A percentile compares a stretch with the other conserved stretches of the same genome.
Conservation (phyloP, 176 grass and related monocot species). For the sorghum (Sorghum bicolor) region DNA sequence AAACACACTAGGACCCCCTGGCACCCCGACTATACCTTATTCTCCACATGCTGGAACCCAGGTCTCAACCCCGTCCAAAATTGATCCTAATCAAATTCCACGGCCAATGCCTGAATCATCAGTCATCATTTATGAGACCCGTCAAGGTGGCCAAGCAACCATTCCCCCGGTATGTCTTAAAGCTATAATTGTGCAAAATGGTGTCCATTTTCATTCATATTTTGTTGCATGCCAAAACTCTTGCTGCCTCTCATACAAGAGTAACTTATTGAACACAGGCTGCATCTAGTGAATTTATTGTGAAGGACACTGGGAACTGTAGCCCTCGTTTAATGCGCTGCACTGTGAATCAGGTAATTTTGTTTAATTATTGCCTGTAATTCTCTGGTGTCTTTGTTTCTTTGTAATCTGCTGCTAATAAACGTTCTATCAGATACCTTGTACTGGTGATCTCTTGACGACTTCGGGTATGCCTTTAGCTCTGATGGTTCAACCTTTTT, state of each 20-base stretch:
- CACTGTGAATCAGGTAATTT: slow-evolving; percentile 73
- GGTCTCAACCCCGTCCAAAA: slow-evolving; percentile 71
- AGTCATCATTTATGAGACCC: slow-evolving; percentile 65
- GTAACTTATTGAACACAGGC: slow-evolving; percentile 41
- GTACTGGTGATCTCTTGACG: slow-evolving; percentile 78
- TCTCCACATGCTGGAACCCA: slow-evolving; percentile 65
- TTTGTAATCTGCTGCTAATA: slow-evolving; percentile 29
- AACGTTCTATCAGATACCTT: slow-evolving; percentile 69
- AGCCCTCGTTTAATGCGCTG: slow-evolving; percentile 87
- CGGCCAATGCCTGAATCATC: slow-evolving; percentile 64
- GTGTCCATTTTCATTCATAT: not conserved
- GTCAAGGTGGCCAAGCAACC: slow-evolving; percentile 69
- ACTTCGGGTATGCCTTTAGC: slow-evolving; percentile 79
- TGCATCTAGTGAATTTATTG: slow-evolving; percentile 74
- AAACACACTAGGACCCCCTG: slow-evolving; percentile 44
- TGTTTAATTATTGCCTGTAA: not conserved
- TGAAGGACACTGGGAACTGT: slow-evolving; percentile 85
- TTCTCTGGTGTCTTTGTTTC: not conserved
- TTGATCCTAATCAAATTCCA: slow-evolving; percentile 90
- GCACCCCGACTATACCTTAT: slow-evolving; percentile 49
- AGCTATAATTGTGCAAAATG: not conserved
- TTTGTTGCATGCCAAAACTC: not conserved
- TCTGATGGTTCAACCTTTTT: slow-evolving; percentile 86
- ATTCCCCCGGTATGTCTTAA: slow-evolving; percentile 69
- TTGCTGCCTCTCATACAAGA: not conserved